phyloP scores from a whole-genome alignment of 345 rosid genomes.

The Brassica cretica region DNA sequence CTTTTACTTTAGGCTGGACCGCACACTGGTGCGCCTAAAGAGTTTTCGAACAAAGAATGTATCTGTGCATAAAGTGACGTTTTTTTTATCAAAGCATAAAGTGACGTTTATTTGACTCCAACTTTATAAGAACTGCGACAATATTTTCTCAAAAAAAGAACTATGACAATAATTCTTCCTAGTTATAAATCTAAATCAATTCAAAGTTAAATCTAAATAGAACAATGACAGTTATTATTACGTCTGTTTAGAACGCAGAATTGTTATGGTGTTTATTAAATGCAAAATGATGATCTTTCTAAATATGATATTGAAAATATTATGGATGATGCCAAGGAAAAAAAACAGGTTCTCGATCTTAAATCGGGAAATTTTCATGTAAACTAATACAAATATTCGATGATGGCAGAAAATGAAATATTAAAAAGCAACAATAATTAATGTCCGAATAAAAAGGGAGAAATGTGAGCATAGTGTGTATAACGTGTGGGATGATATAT shows the following conservation, averaged over 20 bases:
- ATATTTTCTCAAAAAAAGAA: too few relatives aligned
- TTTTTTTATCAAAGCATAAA: not conserved
- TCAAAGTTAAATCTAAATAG: not conserved
- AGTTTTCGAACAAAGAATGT: not conserved
- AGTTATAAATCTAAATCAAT: not conserved
- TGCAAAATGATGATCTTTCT: not conserved
- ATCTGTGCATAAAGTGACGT: not conserved
- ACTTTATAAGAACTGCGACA: not conserved
- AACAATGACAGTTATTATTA: not conserved
- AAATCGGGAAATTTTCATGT: not conserved
- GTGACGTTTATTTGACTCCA: not conserved
- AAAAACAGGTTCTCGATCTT: not conserved
- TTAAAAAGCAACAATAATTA: too few relatives aligned
- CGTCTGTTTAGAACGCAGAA: not conserved
- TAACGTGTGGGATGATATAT: not conserved
- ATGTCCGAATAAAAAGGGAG: not conserved
- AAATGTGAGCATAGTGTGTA: not conserved
- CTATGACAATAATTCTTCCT: not conserved
- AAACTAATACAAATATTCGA: too few relatives aligned
- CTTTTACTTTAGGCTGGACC: not conserved
- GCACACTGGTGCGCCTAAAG: not conserved
- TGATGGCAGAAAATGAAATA: too few relatives aligned
- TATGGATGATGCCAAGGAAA: not conserved
- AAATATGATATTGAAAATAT: too few relatives aligned
- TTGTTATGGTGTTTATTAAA: not conserved